These are phyloP conservation scores for Pouteria campechiana DNA, from an alignment of 179 eudicot species.

Conservation along the genomic window DNA sequence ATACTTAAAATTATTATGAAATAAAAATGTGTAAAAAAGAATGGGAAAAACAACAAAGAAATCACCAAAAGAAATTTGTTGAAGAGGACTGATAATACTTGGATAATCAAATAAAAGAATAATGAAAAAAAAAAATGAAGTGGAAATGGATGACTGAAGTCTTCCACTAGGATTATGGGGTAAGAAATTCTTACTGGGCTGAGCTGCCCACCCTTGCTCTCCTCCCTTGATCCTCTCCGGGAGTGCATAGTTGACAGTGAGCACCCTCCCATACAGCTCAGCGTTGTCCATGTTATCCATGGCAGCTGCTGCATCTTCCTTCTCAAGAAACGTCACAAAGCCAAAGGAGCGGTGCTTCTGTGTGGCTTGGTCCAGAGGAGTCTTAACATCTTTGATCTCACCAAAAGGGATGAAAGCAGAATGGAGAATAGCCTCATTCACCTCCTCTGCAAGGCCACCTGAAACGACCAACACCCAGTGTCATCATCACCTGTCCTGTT, in stretches of 20 bases:
- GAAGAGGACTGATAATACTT: no score
- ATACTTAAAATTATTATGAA: no score
- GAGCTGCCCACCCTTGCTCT: slow-evolving; percentile 99
- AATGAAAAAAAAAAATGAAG: background rate
- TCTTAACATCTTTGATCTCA: slow-evolving; percentile 91
- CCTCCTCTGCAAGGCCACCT: slow-evolving; percentile 93
- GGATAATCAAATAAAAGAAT: background rate
- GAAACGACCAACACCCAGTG: no score
- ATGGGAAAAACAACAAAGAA: no score
- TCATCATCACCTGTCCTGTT: background rate
- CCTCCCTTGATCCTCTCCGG: slow-evolving; percentile 98
- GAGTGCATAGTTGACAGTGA: slow-evolving; percentile 89
- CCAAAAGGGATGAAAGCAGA: slow-evolving; percentile 97
- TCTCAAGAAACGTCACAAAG: slow-evolving; percentile 80
- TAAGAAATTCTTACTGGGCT: slow-evolving; percentile 50
- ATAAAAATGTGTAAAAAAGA: no score
- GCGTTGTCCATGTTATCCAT: slow-evolving; percentile 99
- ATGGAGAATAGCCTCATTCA: slow-evolving; percentile 73
- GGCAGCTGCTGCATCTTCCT: slow-evolving; percentile 86
- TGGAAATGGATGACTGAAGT: background rate
- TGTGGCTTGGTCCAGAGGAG: slow-evolving; percentile 85
- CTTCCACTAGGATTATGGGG: no score
- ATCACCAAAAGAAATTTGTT: no score
- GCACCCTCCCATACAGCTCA: slow-evolving; percentile 88
- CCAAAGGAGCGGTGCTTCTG: slow-evolving; percentile 97